Conservation (phyloP, 768 basidiomycete species). For the Tricholoma matsutake region DNA sequence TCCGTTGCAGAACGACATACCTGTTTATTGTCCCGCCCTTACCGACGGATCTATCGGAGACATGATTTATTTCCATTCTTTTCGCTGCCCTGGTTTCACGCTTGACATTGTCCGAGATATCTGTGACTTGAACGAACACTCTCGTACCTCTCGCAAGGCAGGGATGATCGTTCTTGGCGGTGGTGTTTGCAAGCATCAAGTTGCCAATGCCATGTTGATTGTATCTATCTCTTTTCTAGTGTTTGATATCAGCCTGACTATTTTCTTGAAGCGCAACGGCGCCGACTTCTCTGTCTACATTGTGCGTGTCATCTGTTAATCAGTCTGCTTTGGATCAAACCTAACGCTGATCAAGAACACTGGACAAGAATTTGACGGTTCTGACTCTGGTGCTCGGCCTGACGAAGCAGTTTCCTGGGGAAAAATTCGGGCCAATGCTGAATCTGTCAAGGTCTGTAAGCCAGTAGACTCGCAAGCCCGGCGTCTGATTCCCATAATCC, state of each 20-base stretch:
- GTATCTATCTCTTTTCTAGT: slow-evolving; percentile 41
- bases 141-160: slow-evolving; percentile 84
- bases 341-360: slow-evolving; percentile 64
- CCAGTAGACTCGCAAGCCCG: background rate
- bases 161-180: slow-evolving; percentile 99
- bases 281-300: slow-evolving; percentile 98
- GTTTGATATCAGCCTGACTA: slow-evolving; percentile 7
- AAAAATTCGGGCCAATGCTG: slow-evolving; percentile 85
- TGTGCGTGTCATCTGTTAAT: slow-evolving; percentile 39
- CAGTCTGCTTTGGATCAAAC: background rate
- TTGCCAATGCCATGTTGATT: slow-evolving; percentile 99
- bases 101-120: slow-evolving; percentile 97
- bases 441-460: slow-evolving; percentile 71
- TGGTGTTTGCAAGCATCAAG: slow-evolving; percentile 98
- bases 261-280: slow-evolving; percentile 75
- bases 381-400: slow-evolving; percentile 93
- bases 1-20: slow-evolving; percentile 83
- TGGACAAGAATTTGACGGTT: slow-evolving; percentile 98
- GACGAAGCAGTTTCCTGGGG: slow-evolving; percentile 99
- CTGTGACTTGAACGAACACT: slow-evolving; percentile 83
- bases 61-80: slow-evolving; percentile 99
- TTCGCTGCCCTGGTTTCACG: slow-evolving; percentile 76
- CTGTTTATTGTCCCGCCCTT: slow-evolving; percentile 96
- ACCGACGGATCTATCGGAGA: slow-evolving; percentile 98
- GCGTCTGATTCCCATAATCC: slow-evolving; percentile 7